These are phyloP conservation scores for Cylindrotheca closterium DNA, from an alignment of 108 stramenopile genomes.

Conservation along the genomic window DNA sequence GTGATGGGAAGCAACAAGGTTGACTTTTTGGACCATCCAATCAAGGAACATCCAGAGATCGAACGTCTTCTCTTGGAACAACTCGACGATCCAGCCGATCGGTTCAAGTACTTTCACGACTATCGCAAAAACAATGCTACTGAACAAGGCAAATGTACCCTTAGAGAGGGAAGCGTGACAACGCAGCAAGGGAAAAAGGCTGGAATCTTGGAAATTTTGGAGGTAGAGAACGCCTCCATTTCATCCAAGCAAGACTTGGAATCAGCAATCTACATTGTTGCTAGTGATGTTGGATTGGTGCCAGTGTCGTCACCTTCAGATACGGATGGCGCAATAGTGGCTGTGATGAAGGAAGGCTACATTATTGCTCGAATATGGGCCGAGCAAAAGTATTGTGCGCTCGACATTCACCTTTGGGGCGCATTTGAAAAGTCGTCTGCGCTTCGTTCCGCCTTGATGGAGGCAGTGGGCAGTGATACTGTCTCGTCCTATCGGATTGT, in stretches of 20 bases:
- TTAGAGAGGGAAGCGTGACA: constrained; percentile 9
- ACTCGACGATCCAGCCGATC: constrained; percentile 39
- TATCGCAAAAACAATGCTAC: constrained; percentile 52
- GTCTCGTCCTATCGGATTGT: constrained; percentile 64
- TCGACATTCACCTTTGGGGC: constrained; percentile 57
- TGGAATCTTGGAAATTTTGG: constrained; percentile 67
- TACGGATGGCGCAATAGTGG: constrained; percentile 24
- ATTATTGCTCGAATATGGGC: constrained; percentile 55
- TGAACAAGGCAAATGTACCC: constrained; percentile 14
- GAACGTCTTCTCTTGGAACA: constrained; percentile 16
- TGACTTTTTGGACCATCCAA: constrained; percentile 54
- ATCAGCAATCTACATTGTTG: constrained; percentile 17
- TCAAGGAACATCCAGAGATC: constrained; percentile 26
- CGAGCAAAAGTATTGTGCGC: constrained; percentile 51
- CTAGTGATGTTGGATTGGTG: constrained; percentile 34
- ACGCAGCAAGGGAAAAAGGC: constrained; percentile 44
- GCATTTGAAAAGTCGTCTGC: constrained; percentile 40
- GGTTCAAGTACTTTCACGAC: constrained; percentile 47
- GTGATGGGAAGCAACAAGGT: constrained; percentile 63
- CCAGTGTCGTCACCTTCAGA: constrained; percentile 14
- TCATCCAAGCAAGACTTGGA: constrained; percentile 14
- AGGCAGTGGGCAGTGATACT: constrained; percentile 35
- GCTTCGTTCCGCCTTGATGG: constrained; percentile 31
- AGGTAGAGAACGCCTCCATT: constrained; percentile 48
- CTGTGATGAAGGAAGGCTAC: constrained; percentile 55